Evolutionary conservation across 2,329 filamentous ascomycete species (phyloP).

Genomic region (Hymenoscyphus infarciens): DNA sequence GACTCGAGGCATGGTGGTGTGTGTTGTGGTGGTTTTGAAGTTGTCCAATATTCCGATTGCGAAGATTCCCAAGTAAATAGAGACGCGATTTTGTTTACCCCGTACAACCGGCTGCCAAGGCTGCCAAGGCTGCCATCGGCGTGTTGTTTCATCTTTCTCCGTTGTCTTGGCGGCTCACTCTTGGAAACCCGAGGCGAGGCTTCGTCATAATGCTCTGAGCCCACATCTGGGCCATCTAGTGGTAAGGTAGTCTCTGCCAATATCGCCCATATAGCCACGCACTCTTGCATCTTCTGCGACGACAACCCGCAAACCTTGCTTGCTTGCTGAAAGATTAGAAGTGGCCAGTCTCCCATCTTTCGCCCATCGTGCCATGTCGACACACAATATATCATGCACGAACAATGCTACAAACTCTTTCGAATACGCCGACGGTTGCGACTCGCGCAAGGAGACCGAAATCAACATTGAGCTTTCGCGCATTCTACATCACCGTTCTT

Average conservation of each 20-base stretch:
- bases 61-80: constrained; percentile 9
- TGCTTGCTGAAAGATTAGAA: not conserved
- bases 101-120: too few relatives aligned
- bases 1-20: constrained; percentile 50
- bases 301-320: not conserved
- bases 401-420: constrained; percentile 26
- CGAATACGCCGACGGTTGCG: constrained; percentile 17
- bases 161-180: not conserved
- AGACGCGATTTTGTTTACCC: constrained; percentile 9
- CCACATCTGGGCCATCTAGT: not conserved
- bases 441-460: constrained; percentile 20
- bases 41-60: not conserved
- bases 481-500: constrained; percentile 35
- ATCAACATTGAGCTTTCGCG: constrained; percentile 32
- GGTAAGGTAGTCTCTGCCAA: too few relatives aligned
- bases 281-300: not conserved
- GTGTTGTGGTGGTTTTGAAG: constrained; percentile 8
- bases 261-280: constrained; percentile 3
- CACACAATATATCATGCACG: constrained; percentile 23
- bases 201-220: constrained; percentile 9
- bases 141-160: not conserved
- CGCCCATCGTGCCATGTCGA: not conserved
- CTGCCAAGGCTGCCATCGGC: not conserved
- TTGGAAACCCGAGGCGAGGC: too few relatives aligned
- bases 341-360: not conserved